These are phyloP conservation scores for Amborella trichopoda DNA, from an alignment of 164 flowering plant genomes.

Conservation along the genomic window DNA sequence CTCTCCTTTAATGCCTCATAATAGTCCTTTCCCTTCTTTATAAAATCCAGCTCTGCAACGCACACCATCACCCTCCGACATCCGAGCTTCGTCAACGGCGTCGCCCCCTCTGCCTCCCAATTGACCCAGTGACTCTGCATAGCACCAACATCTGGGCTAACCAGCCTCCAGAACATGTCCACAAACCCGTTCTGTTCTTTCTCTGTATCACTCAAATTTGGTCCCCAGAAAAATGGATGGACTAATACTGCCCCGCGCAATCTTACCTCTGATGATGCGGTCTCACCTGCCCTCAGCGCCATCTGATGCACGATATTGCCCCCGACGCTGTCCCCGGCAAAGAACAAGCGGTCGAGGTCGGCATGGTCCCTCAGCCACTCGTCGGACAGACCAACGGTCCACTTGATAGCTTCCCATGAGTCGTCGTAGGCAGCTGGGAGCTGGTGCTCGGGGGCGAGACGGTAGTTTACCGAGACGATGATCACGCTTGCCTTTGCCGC, in stretches of 20 bases:
- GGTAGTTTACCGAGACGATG: slow-evolving; percentile 33
- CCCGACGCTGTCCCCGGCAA: slow-evolving; percentile 7
- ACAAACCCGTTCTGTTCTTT: too few species aligned
- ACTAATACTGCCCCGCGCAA: slow-evolving; percentile 1
- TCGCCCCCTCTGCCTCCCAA: background rate
- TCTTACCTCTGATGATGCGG: background rate
- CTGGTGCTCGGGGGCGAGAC: slow-evolving; percentile 43
- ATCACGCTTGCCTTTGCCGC: slow-evolving; percentile 22
- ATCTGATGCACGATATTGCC: slow-evolving; percentile 4
- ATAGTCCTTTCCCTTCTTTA: background rate
- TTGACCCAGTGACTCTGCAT: background rate
- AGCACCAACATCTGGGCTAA: background rate
- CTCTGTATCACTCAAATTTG: background rate
- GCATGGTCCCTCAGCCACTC: slow-evolving; percentile 16
- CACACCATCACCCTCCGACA: slow-evolving; percentile 3
- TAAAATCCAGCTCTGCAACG: background rate
- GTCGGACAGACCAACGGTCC: slow-evolving; percentile 22
- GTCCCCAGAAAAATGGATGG: slow-evolving; percentile 7
- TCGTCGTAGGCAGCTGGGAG: slow-evolving; percentile 48
- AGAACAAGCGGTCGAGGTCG: slow-evolving; percentile 3
- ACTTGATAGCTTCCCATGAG: slow-evolving; percentile 24
- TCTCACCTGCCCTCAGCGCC: background rate
- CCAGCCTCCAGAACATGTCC: background rate
- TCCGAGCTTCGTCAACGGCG: background rate
- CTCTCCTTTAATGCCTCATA: background rate